Conservation (phyloP, 2,329 filamentous ascomycete genomes). For the Scedosporium boydii region DNA sequence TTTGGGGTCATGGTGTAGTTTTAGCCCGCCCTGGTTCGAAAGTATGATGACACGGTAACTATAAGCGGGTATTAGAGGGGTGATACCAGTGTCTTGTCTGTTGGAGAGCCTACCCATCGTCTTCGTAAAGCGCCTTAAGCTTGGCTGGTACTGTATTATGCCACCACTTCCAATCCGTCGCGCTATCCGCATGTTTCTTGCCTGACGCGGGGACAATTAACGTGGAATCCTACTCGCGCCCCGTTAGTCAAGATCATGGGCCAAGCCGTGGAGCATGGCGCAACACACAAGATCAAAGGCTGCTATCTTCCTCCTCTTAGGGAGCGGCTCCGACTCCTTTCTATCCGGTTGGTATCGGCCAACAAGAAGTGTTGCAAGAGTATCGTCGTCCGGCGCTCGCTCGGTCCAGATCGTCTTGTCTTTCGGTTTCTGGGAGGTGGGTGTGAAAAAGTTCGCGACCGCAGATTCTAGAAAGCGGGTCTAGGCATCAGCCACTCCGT, state of each 20-base stretch:
- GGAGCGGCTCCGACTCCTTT: slow-evolving; percentile 15
- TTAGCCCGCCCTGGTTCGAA: slow-evolving; percentile 82
- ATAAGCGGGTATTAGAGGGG: slow-evolving; percentile 4
- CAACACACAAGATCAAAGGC: slow-evolving; percentile 56
- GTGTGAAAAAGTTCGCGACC: slow-evolving; percentile 81
- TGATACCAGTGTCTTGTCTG: slow-evolving; percentile 1
- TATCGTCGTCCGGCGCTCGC: slow-evolving; percentile 42
- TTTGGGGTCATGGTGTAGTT: slow-evolving; percentile 64
- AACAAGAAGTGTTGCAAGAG: slow-evolving; percentile 56
- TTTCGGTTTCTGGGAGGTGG: slow-evolving; percentile 72
- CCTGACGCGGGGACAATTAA: slow-evolving; percentile 73
- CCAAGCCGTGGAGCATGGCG: neutral
- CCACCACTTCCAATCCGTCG: slow-evolving; percentile 94
- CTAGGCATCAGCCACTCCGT: slow-evolving; percentile 9
- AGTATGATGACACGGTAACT: slow-evolving; percentile 71
- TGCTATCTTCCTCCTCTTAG: slow-evolving; percentile 50
- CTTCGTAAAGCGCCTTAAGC: slow-evolving; percentile 54
- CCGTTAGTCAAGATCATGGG: neutral
- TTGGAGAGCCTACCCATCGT: slow-evolving; percentile 48
- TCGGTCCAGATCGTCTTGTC: slow-evolving; percentile 65
- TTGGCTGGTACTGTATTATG: slow-evolving; percentile 56
- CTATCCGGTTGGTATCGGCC: slow-evolving; percentile 54
- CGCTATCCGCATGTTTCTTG: slow-evolving; percentile 62
- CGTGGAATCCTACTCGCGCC: slow-evolving; percentile 59
- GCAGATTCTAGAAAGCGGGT: slow-evolving; percentile 42